Percentiles rank a stretch among this genome's conserved stretches.
Conservation (phyloP, 768 basidiomycete species). For the Termitomyces sp. region DNA sequence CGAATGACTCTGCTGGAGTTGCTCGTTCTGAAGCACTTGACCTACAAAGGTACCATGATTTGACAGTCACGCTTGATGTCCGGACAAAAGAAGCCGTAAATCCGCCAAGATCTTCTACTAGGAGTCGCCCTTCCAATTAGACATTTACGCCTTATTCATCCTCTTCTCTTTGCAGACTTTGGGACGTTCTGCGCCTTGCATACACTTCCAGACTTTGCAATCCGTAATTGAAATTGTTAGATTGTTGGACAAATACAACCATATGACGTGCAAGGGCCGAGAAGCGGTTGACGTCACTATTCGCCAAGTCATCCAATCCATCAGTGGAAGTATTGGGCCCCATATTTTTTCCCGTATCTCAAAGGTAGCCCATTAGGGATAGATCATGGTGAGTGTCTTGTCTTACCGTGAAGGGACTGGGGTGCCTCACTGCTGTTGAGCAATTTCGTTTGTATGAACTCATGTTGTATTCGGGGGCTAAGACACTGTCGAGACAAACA, state of each 20-base stretch:
- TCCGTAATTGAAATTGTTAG: neutral
- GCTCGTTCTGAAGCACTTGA: conserved; percentile 73
- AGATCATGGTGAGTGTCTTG: neutral
- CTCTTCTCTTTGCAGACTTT: neutral
- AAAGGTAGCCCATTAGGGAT: neutral
- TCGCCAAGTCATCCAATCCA: no score
- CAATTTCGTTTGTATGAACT: neutral
- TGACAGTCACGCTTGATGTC: conserved; percentile 68
- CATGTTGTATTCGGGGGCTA: neutral
- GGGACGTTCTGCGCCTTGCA: neutral
- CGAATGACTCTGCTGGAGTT: conserved; percentile 69
- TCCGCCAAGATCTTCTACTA: conserved; percentile 27
- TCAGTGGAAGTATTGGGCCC: no score
- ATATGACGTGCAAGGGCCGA: neutral
- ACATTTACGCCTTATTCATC: neutral
- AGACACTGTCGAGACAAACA: neutral
- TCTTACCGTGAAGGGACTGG: neutral
- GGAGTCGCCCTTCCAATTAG: conserved; percentile 21
- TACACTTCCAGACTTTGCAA: neutral
- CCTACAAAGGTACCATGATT: conserved; percentile 65
- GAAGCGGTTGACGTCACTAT: conserved; percentile 10
- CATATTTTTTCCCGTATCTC: no score
- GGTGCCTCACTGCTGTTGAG: neutral
- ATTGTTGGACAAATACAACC: neutral
- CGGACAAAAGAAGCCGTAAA: conserved; percentile 47